Base-by-base conservation (phyloP, 106 monocot species). In the Narthecium ossifragum region DNA sequence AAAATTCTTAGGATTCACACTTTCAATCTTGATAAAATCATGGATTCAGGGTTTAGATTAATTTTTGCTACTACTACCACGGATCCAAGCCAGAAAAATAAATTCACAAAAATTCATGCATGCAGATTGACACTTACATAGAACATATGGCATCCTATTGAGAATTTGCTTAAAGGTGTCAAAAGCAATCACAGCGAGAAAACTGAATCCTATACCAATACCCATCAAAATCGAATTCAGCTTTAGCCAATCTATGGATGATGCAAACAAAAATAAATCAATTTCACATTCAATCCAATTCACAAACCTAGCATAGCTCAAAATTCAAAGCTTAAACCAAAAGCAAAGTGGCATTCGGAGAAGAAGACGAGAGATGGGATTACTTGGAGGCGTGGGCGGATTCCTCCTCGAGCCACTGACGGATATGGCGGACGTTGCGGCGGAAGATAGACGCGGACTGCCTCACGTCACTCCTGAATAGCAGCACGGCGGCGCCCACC, bases 371-470 rank as follows among this genome's bases (percentile, higher is more conserved):
- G 36, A 15, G 28, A 26, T 17, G 14, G 26, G 52, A 30, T 61
- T 67, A 88, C 88, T 80, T 88, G 60, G 84, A 31, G 34, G 83
- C 73, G 18, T 77, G 38, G 55, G 67, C 26, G 37, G 92, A 92
- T 57, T 92, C 92, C 71, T 92, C 83, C 34, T 90, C 85, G 27
- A 90, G 89, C 89, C 89, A 90, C 2, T 73, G 37, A 21, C 78
- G 74, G 55, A 85, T 86, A 52, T 86, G 83, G 58, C 83, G 79
- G 30, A 86, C 66, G 65, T 92, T 92, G 32, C 86, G 82, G 13
- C 86, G 76, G 77, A 92, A 87, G n/a, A 84, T 58, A 17, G 74
- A 55, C 25, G 92, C 83, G 6, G 92, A 92, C 55, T 84, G 70
- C 80, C 77, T 92, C 17, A 92, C 83, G 66, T 92, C 92, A 41